phyloP scores from a whole-genome alignment of 768 basidiomycete genomes.

The Rhodotorula paludigena region DNA sequence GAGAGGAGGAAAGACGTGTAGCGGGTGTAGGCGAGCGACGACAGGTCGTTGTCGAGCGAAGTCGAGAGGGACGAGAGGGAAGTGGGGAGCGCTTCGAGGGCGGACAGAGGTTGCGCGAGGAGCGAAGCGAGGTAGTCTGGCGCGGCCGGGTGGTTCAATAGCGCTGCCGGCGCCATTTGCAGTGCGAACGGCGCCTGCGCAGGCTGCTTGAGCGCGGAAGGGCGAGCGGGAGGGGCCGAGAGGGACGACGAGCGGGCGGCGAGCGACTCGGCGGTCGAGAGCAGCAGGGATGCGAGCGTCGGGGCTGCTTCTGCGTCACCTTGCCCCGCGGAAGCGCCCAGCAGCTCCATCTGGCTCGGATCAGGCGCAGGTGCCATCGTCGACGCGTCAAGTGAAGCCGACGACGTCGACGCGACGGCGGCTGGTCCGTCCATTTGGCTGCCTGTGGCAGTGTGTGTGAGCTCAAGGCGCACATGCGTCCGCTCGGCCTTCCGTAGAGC shows the following conservation, averaged over 20 bases:
- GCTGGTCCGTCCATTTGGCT: background rate
- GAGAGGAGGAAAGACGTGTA: constrained; percentile 41
- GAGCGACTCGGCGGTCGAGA: constrained; percentile 33
- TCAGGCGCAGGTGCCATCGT: too few relatives aligned
- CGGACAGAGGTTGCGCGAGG: constrained; percentile 20
- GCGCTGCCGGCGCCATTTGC: background rate
- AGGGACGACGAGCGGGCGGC: constrained; percentile 1
- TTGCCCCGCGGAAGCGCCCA: too few relatives aligned
- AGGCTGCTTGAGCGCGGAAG: background rate
- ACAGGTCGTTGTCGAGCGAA: constrained; percentile 40
- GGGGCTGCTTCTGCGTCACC: constrained; percentile 4
- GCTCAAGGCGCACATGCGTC: too few relatives aligned
- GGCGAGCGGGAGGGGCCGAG: background rate
- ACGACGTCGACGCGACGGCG: constrained; percentile 9
- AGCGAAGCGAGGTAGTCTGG: constrained; percentile 28
- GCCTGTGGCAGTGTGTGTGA: too few relatives aligned
- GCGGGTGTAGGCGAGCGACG: constrained; percentile 39
- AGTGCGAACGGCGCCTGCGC: background rate
- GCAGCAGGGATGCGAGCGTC: constrained; percentile 32
- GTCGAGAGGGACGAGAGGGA: constrained; percentile 20
- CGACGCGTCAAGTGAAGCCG: background rate
- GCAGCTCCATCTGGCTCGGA: too few relatives aligned
- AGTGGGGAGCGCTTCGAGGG: constrained; percentile 18
- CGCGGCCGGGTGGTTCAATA: constrained; percentile 1
- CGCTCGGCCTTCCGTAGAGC: too few relatives aligned